Percentiles rank a stretch among this genome's conserved stretches.
Conservation (phyloP, 2,329 filamentous ascomycete genomes). For the Paraphoma sp. region DNA sequence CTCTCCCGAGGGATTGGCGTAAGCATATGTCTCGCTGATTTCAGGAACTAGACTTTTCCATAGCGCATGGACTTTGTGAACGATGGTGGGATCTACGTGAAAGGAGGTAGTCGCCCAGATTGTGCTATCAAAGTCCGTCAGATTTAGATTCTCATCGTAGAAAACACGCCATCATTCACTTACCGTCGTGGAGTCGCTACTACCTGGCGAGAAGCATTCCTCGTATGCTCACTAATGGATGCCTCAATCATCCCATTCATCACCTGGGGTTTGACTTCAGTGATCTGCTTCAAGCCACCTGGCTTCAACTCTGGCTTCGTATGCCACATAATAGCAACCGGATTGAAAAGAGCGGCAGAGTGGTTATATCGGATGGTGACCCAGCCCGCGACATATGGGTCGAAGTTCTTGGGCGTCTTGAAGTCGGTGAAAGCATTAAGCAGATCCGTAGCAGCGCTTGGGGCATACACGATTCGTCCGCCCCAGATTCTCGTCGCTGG, state of each 20-base stretch:
- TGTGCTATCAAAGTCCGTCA: conserved; percentile 12
- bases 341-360: conserved; percentile 18
- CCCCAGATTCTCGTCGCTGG: conserved; percentile 21
- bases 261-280: conserved; percentile 19
- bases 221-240: conserved; percentile 21
- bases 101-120: conserved; percentile 36
- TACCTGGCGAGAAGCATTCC: conserved; percentile 26
- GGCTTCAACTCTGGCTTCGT: conserved; percentile 26
- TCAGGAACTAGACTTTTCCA: conserved; percentile 24
- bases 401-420: conserved; percentile 18
- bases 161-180: background rate
- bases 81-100: conserved; percentile 20
- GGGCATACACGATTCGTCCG: conserved; percentile 21
- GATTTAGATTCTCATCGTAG: background rate
- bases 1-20: conserved; percentile 19
- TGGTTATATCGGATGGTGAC: conserved; percentile 30
- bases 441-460: conserved; percentile 16
- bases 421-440: conserved; percentile 28
- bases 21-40: conserved; percentile 19
- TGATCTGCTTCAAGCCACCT: conserved; percentile 19
- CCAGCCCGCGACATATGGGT: conserved; percentile 35
- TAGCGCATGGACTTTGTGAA: conserved; percentile 22
- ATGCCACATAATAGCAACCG: conserved; percentile 30
- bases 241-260: conserved; percentile 24
- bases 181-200: conserved; percentile 16